These are phyloP conservation scores for Saururus chinensis DNA, from an alignment of 164 flowering plant species.

Conservation along the genomic window DNA sequence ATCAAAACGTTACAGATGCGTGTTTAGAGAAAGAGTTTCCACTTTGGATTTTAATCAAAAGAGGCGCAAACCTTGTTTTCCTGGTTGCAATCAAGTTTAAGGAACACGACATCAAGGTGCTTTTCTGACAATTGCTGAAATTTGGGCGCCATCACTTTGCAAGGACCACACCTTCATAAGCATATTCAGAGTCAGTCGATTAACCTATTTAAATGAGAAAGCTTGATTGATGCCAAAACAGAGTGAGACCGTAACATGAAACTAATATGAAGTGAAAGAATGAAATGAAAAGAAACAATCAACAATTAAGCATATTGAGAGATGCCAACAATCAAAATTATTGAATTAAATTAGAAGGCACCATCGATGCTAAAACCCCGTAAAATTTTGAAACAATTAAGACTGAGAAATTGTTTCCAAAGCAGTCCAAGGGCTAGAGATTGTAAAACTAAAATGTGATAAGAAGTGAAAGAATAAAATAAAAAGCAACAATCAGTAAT, in stretches of 20 bases:
- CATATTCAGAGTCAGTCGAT: background rate
- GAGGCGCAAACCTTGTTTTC: slow-evolving; percentile 55
- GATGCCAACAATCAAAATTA: no score
- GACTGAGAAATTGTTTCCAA: background rate
- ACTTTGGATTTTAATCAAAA: background rate
- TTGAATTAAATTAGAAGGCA: no score
- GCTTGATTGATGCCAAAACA: no score
- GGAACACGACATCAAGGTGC: slow-evolving; percentile 64
- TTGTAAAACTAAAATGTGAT: no score
- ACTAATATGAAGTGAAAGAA: background rate
- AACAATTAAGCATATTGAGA: background rate
- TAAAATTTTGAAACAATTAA: no score
- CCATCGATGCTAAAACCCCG: no score
- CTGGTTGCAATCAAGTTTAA: slow-evolving; percentile 91
- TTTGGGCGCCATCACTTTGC: slow-evolving; percentile 89
- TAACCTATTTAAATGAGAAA: no score
- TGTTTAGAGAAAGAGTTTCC: background rate
- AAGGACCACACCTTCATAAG: slow-evolving; percentile 85
- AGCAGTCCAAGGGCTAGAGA: no score
- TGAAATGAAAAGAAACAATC: no score
- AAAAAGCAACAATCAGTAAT: no score
- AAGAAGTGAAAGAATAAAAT: background rate
- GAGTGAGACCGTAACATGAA: background rate
- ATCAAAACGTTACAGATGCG: background rate
- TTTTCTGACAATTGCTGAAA: slow-evolving; percentile 52